These are phyloP conservation scores for Ogataea pini DNA, from an alignment of 805 yeast species.

Conservation along the genomic window DNA sequence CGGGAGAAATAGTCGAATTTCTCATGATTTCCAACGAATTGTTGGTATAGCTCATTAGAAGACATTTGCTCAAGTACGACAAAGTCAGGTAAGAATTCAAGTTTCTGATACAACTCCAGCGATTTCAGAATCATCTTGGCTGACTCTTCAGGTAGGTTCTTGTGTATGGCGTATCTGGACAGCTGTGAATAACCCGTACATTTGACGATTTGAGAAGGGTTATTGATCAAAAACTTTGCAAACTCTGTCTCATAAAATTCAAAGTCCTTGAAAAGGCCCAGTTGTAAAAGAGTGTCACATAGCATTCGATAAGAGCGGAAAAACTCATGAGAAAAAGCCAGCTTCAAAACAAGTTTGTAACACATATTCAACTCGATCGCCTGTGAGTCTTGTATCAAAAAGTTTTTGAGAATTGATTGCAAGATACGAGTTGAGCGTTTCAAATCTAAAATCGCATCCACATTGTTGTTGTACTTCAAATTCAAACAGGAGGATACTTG, in stretches of 20 bases:
- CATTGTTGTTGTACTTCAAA: conserved; percentile 20
- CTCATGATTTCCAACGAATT: not conserved
- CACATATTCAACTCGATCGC: conserved; percentile 23
- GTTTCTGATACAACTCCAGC: not conserved
- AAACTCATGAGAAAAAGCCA: conserved; percentile 38
- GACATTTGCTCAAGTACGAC: conserved; percentile 7
- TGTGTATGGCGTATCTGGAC: conserved; percentile 27
- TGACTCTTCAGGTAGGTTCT: conserved; percentile 10
- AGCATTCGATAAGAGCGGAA: conserved; percentile 41
- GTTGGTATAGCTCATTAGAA: conserved; percentile 14
- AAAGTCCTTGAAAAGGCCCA: conserved; percentile 62
- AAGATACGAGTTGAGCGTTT: conserved; percentile 53
- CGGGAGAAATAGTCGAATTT: not conserved
- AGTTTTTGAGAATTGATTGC: conserved; percentile 52
- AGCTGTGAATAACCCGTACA: conserved; percentile 22
- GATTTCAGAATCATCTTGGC: conserved; percentile 6
- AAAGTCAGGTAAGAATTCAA: conserved; percentile 11
- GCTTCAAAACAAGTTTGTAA: conserved; percentile 30
- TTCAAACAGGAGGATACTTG: conserved; percentile 32
- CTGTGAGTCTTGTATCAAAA: conserved; percentile 20
- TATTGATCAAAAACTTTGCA: conserved; percentile 37
- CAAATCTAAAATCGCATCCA: conserved; percentile 39
- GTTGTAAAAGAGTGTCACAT: conserved; percentile 41
- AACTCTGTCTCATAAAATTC: conserved; percentile 56
- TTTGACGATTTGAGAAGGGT: conserved; percentile 30